Evolutionary conservation across 1,139 yeast genomes (phyloP), one percentile per base, ranked within the genome.

Genomic region (Kodamaea sp.): DNA sequence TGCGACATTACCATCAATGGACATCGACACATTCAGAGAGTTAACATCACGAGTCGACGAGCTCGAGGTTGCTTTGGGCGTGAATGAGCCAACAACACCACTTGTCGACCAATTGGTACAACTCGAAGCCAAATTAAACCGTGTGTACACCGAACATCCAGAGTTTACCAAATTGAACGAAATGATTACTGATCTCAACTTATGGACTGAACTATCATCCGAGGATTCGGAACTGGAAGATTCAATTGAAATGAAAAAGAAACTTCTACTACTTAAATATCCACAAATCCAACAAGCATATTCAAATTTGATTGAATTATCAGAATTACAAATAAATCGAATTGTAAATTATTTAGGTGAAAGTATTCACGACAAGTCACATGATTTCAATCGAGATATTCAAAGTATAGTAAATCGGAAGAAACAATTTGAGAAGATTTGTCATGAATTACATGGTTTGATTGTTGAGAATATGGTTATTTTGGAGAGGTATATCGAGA

Each of bases 401-500:
- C 10, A 37, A 2, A 37, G 34, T 5, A 33, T 57, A 2, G 25
- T 38, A n/a, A 24, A 26, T 6, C 45, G 47, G 24, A 39, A 45
- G 31, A 36, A 38, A 2, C 46, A 47, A 23, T 37, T 62, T 5
- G 42, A 46, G 20, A 45, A 46, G 27, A 24, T 12, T 25, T 62
- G 6, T 40, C 59, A 2, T 38, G 43, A 7, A 38, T 56, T 56
- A 37, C 63, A 62, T 32, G 34, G 45, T 26, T 41, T 63, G 25
- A 53, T 58, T 11, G 45, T 60, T 8, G 65, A 65, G 42, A 61
- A 54, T 35, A 55, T 66, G 55, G 42, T 60, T 12, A 54, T 66
- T 7, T 48, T 54, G 10, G 70, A 66, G 39, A 54, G 53, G 42
- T 64, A 58, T 40, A 45, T 57, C 4, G 45, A 45, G 5, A 30